phyloP scores from a whole-genome alignment of 169 alveolate genomes.

The Amoebophrya sp. region DNA sequence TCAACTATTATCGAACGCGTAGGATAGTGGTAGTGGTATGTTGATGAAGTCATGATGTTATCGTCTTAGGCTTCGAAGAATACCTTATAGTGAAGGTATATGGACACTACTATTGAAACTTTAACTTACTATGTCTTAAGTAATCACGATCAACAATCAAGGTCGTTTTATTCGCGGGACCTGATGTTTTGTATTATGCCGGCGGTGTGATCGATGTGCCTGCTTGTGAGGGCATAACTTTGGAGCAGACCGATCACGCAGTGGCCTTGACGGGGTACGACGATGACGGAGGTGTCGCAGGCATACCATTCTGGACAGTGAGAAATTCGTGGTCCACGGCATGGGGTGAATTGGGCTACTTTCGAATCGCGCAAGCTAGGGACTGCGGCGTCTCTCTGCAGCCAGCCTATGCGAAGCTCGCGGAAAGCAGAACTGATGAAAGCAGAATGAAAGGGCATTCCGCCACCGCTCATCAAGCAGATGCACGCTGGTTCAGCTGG shows the following conservation, averaged over 20 bases:
- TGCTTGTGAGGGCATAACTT: neutral
- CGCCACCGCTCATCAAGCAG: too few relatives aligned
- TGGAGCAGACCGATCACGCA: neutral
- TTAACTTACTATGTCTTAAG: too few relatives aligned
- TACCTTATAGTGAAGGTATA: too few relatives aligned
- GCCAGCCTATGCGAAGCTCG: neutral
- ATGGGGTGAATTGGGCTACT: neutral
- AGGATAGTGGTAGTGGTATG: too few relatives aligned
- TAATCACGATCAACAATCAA: too few relatives aligned
- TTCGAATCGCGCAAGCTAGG: neutral
- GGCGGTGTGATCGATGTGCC: neutral
- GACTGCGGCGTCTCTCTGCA: neutral
- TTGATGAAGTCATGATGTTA: too few relatives aligned
- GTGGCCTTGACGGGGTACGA: neutral
- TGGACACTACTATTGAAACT: too few relatives aligned
- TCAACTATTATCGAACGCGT: too few relatives aligned
- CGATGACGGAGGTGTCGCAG: neutral
- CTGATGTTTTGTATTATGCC: neutral
- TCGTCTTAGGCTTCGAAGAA: too few relatives aligned
- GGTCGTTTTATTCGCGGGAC: neutral
- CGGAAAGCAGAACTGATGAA: neutral
- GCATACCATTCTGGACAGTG: neutral
- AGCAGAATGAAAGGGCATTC: too few relatives aligned
- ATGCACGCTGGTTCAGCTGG: too few relatives aligned
- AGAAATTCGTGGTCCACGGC: conserved; percentile 14